Evolutionary conservation across 1,139 yeast genomes (phyloP).

Genomic region (Candida neerlandica): DNA sequence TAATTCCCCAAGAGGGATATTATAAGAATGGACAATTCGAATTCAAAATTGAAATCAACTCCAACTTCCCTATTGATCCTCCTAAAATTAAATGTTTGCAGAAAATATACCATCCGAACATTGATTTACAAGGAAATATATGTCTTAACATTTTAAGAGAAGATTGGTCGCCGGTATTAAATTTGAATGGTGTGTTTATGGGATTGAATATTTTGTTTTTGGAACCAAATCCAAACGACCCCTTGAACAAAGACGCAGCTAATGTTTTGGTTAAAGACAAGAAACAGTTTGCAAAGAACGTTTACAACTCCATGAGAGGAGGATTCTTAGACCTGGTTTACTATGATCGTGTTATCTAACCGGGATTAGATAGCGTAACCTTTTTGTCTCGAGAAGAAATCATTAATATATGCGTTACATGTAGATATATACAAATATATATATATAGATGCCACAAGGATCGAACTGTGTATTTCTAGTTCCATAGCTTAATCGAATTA

Average conservation of each 20-base stretch:
- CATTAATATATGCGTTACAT: background rate
- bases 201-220: conserved; percentile 85
- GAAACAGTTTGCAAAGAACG: conserved; percentile 58
- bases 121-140: conserved; percentile 86
- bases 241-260: conserved; percentile 90
- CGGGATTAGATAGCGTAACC: background rate
- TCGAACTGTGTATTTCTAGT: conserved; percentile 19
- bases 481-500: conserved; percentile 56
- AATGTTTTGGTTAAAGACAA: conserved; percentile 64
- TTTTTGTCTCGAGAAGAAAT: background rate
- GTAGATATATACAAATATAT: background rate
- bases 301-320: conserved; percentile 71
- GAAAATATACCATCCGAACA: conserved; percentile 90
- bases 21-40: conserved; percentile 70
- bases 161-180: conserved; percentile 95
- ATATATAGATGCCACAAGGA: background rate
- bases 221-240: conserved; percentile 92
- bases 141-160: conserved; percentile 89
- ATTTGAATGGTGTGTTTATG: conserved; percentile 76
- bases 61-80: conserved; percentile 88
- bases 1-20: conserved; percentile 80
- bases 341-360: conserved; percentile 60
- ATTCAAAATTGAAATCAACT: conserved; percentile 65
- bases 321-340: conserved; percentile 56
- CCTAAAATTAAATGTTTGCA: conserved; percentile 78